Conservation (phyloP, 2,329 filamentous ascomycete species). For the Cladobotryum mycophilum region DNA sequence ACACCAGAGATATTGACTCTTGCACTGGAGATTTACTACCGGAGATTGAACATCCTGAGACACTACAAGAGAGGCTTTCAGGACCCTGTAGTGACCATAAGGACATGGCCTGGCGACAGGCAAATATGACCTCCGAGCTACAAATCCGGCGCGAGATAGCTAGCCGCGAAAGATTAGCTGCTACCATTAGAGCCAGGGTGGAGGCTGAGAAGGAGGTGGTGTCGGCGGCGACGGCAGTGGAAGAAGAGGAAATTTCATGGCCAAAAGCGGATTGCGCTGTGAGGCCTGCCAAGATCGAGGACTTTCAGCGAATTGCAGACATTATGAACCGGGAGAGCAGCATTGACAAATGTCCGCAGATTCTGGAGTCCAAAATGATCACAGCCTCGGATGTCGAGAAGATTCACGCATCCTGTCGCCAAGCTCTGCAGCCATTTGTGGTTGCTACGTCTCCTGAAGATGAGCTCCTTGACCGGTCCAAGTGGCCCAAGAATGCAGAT, state of each 20-base stretch:
- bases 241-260: conserved; percentile 17
- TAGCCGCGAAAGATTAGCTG: conserved; percentile 16
- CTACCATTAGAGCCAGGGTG: conserved; percentile 5
- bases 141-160: conserved; percentile 21
- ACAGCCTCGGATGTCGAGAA: conserved; percentile 27
- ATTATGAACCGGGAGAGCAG: conserved; percentile 41
- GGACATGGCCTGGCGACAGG: conserved; percentile 22
- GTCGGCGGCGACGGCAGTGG: not conserved
- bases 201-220: not conserved
- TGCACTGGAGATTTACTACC: conserved; percentile 28
- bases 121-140: conserved; percentile 22
- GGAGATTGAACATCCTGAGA: conserved; percentile 27
- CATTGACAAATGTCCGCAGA: conserved; percentile 14
- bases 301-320: conserved; percentile 33
- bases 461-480: conserved; percentile 24
- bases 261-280: conserved; percentile 31
- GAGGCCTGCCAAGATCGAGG: conserved; percentile 33
- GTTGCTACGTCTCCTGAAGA: conserved; percentile 32
- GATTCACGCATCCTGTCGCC: conserved; percentile 26
- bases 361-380: conserved; percentile 18
- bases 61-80: conserved; percentile 13
- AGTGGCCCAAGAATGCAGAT: conserved; percentile 28
- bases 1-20: conserved; percentile 31
- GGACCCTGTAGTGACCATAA: conserved; percentile 8
- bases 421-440: conserved; percentile 39